Percentiles rank a stretch among this genome's conserved stretches.
These are phyloP conservation scores for Cyclotella cryptica DNA, from an alignment of 108 stramenopile genomes.

Conservation along the genomic window DNA sequence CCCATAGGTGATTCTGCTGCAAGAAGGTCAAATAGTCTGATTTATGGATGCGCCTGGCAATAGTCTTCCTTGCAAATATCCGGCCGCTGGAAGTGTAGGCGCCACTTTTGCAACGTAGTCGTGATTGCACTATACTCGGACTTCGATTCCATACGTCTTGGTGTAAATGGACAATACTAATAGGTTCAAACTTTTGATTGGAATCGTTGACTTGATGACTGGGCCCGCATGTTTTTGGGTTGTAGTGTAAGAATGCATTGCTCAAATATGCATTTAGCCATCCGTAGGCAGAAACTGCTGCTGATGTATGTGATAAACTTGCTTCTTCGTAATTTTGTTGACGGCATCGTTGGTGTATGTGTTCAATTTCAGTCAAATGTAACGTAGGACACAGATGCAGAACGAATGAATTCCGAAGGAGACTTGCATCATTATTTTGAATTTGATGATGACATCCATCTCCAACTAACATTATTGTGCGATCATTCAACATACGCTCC, in stretches of 20 bases:
- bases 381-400: conserved; percentile 38
- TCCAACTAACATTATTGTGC: conserved; percentile 26
- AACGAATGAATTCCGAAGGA: conserved; percentile 6
- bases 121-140: conserved; percentile 55
- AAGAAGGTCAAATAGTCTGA: conserved; percentile 61
- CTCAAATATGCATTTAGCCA: conserved; percentile 39
- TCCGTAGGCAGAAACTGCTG: conserved; percentile 33
- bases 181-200: not conserved
- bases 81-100: conserved; percentile 4
- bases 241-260: conserved; percentile 30
- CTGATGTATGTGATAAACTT: not conserved
- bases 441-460: not conserved
- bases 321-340: conserved; percentile 6
- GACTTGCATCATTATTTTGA: not conserved
- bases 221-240: not conserved
- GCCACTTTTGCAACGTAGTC: conserved; percentile 56
- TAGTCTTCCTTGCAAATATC: conserved; percentile 68
- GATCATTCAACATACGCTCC: conserved; percentile 7
- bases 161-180: conserved; percentile 67
- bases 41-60: conserved; percentile 42
- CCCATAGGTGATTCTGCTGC: conserved; percentile 73
- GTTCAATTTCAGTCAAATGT: conserved; percentile 10
- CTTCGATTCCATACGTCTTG: conserved; percentile 73
- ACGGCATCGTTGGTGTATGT: not conserved
- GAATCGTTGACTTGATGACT: not conserved